Evolutionary conservation across 768 basidiomycete genomes (phyloP).

Genomic region (Podaxis mareebaensis): DNA sequence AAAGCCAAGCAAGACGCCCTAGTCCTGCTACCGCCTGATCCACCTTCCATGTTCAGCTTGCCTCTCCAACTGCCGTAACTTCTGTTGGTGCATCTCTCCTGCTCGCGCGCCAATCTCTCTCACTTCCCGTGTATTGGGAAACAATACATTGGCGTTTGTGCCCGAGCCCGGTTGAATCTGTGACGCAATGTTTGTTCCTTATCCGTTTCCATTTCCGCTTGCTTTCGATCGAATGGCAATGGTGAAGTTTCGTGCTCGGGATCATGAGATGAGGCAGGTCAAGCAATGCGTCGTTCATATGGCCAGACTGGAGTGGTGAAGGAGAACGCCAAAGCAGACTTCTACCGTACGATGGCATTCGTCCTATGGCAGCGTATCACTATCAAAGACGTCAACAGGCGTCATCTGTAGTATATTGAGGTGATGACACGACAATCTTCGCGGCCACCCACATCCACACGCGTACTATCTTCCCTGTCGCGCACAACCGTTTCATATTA

Average conservation of each 20-base stretch:
- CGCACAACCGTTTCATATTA: conserved; percentile 79
- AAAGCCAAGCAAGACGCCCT: not conserved
- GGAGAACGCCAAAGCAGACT: no score
- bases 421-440: conserved; percentile 62
- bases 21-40: conserved; percentile 25
- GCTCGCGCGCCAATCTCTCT: conserved; percentile 74
- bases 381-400: conserved; percentile 26
- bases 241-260: no score
- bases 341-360: conserved; percentile 45
- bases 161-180: conserved; percentile 63
- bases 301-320: conserved; percentile 18
- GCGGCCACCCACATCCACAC: conserved; percentile 77
- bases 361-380: conserved; percentile 81
- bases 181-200: conserved; percentile 73
- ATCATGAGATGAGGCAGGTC: no score
- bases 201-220: not conserved
- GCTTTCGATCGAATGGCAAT: no score
- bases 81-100: conserved; percentile 67
- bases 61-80: conserved; percentile 58
- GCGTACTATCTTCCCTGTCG: conserved; percentile 57
- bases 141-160: conserved; percentile 55
- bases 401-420: not conserved
- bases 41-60: conserved; percentile 52
- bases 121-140: conserved; percentile 66
- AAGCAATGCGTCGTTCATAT: conserved; percentile 30